These are phyloP conservation scores for Pascua sp. DNA, from an alignment of 1,284 basidiomycete genomes.

Conservation along the genomic window DNA sequence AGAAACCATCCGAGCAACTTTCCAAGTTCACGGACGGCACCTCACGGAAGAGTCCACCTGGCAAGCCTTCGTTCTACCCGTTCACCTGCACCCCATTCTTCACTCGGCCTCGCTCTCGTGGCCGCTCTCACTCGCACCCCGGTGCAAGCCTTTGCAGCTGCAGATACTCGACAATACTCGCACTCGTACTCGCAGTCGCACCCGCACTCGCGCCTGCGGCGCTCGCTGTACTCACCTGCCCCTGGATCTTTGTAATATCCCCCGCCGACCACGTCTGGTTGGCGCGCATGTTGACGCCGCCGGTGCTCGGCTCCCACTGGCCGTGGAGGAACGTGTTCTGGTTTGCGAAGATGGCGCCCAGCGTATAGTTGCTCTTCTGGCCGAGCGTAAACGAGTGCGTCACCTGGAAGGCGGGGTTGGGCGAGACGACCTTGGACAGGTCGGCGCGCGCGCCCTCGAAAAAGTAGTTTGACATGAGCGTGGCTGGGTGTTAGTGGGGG, in stretches of 20 bases:
- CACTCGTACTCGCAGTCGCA: background rate
- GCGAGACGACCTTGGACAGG: slow-evolving; percentile 87
- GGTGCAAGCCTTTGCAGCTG: too few species aligned
- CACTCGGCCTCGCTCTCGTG: too few species aligned
- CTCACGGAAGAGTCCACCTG: too few species aligned
- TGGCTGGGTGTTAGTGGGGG: slow-evolving; percentile 55
- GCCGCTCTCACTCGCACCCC: too few species aligned
- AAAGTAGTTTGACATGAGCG: slow-evolving; percentile 88
- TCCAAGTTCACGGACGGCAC: too few species aligned
- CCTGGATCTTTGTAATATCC: slow-evolving; percentile 83
- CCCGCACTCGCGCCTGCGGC: background rate
- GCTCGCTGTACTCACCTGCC: slow-evolving; percentile 62
- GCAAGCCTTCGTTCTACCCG: too few species aligned
- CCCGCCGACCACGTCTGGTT: slow-evolving; percentile 83
- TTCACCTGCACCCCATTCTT: too few species aligned
- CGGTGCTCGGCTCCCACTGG: slow-evolving; percentile 79
- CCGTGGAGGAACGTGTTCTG: slow-evolving; percentile 77
- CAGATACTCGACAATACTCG: too few species aligned
- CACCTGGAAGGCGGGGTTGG: slow-evolving; percentile 95
- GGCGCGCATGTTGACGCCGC: slow-evolving; percentile 80
- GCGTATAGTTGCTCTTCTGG: slow-evolving; percentile 79
- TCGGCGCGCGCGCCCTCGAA: slow-evolving; percentile 97
- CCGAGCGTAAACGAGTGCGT: slow-evolving; percentile 82
- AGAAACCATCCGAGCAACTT: too few species aligned
- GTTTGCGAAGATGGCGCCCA: slow-evolving; percentile 89